Conservation (phyloP, 441 rosid species). For the Mallotus japonicus region DNA sequence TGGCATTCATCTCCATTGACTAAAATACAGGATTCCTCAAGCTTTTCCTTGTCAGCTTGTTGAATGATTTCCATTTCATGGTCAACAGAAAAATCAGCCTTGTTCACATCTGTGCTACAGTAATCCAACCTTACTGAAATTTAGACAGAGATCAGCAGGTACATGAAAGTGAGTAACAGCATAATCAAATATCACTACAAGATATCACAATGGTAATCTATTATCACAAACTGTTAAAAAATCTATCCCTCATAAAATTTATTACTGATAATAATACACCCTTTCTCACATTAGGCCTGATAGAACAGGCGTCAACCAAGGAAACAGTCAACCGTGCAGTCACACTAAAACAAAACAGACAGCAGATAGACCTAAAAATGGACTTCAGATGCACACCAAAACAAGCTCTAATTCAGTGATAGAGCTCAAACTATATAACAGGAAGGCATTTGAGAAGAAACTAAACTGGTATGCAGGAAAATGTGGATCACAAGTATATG, state of each 20-base stretch:
- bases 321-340: neutral
- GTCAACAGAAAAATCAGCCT: constrained; percentile 23
- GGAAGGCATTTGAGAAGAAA: neutral
- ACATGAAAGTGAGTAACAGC: neutral
- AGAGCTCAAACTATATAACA: neutral
- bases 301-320: neutral
- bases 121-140: constrained; percentile 36
- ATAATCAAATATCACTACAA: neutral
- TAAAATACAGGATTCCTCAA: constrained; percentile 66
- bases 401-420: neutral
- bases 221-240: neutral
- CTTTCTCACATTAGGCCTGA: neutral
- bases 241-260: neutral
- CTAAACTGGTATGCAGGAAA: neutral
- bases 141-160: neutral
- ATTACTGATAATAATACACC: too few relatives aligned
- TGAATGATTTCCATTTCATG: constrained; percentile 34
- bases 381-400: neutral
- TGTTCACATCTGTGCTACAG: constrained; percentile 15
- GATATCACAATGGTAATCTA: too few relatives aligned
- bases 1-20: constrained; percentile 51
- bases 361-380: neutral
- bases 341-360: neutral
- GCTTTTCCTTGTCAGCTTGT: constrained; percentile 30
- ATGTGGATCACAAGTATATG: neutral